Conservation (phyloP, 2,329 filamentous ascomycete genomes). For the Dactylellina haptotyla region DNA sequence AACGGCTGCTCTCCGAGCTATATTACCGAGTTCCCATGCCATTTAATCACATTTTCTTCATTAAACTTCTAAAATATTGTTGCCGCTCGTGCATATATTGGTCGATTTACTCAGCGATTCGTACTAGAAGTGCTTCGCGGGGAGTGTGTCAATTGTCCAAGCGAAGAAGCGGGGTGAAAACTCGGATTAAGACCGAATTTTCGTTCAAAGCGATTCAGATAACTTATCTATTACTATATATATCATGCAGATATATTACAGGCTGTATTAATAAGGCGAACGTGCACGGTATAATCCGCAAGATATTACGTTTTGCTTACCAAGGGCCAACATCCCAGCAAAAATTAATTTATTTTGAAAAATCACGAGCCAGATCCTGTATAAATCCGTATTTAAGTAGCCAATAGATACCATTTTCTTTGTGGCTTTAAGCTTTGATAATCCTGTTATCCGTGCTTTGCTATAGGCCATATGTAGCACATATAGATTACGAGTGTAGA, state of each 20-base stretch:
- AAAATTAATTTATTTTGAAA: conserved; percentile 31
- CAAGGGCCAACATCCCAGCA: conserved; percentile 27
- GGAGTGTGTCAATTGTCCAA: background rate
- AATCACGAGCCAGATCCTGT: conserved; percentile 30
- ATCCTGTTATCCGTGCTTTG: conserved; percentile 28
- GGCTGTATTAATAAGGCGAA: conserved; percentile 29
- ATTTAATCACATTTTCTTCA: too few relatives aligned
- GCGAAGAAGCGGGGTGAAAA: conserved; percentile 2
- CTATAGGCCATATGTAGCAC: background rate
- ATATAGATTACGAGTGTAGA: conserved; percentile 30
- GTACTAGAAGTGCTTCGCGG: background rate
- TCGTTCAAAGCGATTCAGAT: conserved; percentile 1
- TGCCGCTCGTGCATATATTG: background rate
- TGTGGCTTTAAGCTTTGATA: conserved; percentile 26
- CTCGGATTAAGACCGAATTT: conserved; percentile 18
- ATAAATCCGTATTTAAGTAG: conserved; percentile 3
- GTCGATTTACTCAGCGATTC: too few relatives aligned
- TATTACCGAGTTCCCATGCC: too few relatives aligned
- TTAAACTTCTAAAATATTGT: too few relatives aligned
- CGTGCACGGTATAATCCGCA: background rate
- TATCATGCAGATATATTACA: conserved; percentile 30
- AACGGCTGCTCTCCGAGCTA: too few relatives aligned
- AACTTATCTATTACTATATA: conserved; percentile 36
- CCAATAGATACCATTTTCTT: conserved; percentile 5
- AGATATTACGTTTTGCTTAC: conserved; percentile 20